These are phyloP conservation scores for Paramecium tetraurelia DNA, from an alignment of 73 alveolate species.

Conservation along the genomic window DNA sequence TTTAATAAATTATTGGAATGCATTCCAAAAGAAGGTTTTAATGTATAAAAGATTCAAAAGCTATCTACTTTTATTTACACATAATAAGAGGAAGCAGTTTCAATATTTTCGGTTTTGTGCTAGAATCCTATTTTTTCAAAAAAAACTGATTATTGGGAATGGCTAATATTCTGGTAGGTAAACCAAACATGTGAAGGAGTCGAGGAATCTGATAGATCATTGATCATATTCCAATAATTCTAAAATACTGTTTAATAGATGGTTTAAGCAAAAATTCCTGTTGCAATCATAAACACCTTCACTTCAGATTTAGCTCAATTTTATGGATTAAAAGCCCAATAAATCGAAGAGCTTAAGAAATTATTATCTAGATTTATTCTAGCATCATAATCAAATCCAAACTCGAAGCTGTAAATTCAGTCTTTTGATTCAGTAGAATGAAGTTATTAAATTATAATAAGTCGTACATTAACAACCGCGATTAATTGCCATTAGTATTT, in stretches of 20 bases:
- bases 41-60: neutral
- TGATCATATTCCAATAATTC: neutral
- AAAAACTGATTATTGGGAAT: constrained; percentile 47
- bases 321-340: neutral
- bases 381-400: neutral
- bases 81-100: neutral
- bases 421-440: constrained; percentile 27
- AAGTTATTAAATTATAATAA: neutral
- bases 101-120: neutral
- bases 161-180: neutral
- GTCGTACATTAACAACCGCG: neutral
- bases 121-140: neutral
- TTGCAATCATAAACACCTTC: neutral
- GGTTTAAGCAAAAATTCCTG: neutral
- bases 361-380: neutral
- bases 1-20: neutral
- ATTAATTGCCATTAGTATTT: neutral
- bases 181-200: neutral
- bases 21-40: neutral
- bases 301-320: neutral
- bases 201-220: neutral
- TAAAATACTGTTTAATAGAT: neutral
- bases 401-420: neutral
- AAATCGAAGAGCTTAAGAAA: constrained; percentile 19
- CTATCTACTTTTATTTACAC: neutral